These are phyloP conservation scores for Adansonia gregorii DNA, from an alignment of 441 rosid genomes.

Conservation along the genomic window DNA sequence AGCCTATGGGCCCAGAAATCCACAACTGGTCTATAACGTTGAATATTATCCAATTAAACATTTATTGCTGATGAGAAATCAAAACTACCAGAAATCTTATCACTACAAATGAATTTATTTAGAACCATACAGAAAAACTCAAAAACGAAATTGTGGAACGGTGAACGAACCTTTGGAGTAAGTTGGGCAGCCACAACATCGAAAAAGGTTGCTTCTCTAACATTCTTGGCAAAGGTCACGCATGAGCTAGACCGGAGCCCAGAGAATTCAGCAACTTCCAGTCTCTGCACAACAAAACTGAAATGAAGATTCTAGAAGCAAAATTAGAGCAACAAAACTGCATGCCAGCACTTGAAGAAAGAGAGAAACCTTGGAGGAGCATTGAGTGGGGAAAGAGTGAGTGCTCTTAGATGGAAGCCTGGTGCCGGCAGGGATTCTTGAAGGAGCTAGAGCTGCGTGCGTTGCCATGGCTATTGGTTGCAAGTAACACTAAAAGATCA, in stretches of 20 bases:
- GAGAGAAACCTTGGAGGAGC: conserved; percentile 62
- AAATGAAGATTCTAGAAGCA: background rate
- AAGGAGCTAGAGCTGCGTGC: conserved; percentile 87
- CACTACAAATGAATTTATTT: background rate
- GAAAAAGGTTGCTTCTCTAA: conserved; percentile 63
- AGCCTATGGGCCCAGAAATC: too few species aligned
- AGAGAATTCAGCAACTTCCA: conserved; percentile 75
- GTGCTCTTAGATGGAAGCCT: conserved; percentile 64
- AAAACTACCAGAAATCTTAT: too few species aligned
- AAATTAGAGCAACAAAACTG: background rate
- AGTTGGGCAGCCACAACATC: conserved; percentile 76
- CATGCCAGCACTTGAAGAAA: conserved; percentile 11
- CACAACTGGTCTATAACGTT: background rate
- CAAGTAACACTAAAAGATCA: conserved; percentile 32
- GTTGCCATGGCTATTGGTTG: conserved; percentile 69
- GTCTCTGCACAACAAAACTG: conserved; percentile 52
- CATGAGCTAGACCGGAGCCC: conserved; percentile 69
- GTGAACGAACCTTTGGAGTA: conserved; percentile 56
- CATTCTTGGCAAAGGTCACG: conserved; percentile 43
- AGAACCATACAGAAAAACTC: background rate
- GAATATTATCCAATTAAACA: background rate
- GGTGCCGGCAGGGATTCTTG: conserved; percentile 65
- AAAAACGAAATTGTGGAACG: background rate
- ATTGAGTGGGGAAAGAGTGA: conserved; percentile 71
- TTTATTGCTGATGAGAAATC: too few species aligned